Evolutionary conservation across 2,329 filamentous ascomycete species (phyloP).

Genomic region (Trichoderma gracile): DNA sequence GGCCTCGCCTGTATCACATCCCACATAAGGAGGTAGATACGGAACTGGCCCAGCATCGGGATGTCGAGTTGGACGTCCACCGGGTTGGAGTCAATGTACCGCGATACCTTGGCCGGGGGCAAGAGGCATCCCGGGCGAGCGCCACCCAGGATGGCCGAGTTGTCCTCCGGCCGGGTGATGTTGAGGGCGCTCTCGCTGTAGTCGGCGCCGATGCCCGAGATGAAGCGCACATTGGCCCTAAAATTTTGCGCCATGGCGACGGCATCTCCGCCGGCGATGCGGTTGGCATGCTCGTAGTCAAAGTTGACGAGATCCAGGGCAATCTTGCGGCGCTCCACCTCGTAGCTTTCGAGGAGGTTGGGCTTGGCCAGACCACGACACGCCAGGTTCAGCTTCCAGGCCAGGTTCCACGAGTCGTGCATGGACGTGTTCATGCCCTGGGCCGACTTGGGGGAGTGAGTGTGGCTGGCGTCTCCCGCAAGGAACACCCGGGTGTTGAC

Average conservation of each 20-base stretch:
- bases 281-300: slow-evolving; percentile 59
- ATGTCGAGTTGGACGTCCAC: slow-evolving; percentile 78
- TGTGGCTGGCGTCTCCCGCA: slow-evolving; percentile 63
- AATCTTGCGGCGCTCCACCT: slow-evolving; percentile 56
- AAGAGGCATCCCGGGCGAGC: slow-evolving; percentile 58
- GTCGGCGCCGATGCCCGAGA: slow-evolving; percentile 69
- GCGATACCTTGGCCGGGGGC: slow-evolving; percentile 68
- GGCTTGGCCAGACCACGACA: slow-evolving; percentile 46
- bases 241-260: slow-evolving; percentile 68
- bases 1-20: slow-evolving; percentile 56
- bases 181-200: slow-evolving; percentile 56
- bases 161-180: slow-evolving; percentile 37
- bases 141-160: slow-evolving; percentile 47
- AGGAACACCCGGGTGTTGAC: slow-evolving; percentile 64
- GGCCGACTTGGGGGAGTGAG: slow-evolving; percentile 60
- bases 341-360: slow-evolving; percentile 51
- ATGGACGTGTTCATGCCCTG: slow-evolving; percentile 74
- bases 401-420: slow-evolving; percentile 62
- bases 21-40: slow-evolving; percentile 69
- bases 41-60: slow-evolving; percentile 74
- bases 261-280: slow-evolving; percentile 62
- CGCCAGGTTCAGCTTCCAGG: slow-evolving; percentile 56
- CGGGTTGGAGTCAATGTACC: slow-evolving; percentile 76
- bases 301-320: slow-evolving; percentile 68
- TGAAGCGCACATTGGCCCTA: slow-evolving; percentile 69